Evolutionary conservation across 352 stramenopile species (phyloP), one percentile per base, ranked within the genome.

Genomic region (Phytophthora crassamura): DNA sequence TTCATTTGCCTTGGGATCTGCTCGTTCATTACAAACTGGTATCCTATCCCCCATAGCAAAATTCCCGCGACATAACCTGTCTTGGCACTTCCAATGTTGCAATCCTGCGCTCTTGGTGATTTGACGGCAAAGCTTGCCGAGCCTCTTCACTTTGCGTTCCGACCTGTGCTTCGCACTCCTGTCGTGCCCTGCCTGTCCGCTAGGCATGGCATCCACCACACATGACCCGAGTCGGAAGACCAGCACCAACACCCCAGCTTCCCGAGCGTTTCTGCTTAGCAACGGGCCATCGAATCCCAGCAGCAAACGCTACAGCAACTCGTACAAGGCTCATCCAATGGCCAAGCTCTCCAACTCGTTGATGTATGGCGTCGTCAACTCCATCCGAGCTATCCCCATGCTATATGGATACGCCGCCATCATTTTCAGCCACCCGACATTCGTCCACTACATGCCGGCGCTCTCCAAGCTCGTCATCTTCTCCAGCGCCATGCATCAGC

Each of bases 391-490:
- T 51, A 90, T 98, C 35, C 94, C 95, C 20, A 93, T 78, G 75
- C 89, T 98, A 61, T 98, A 98, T 71, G 95, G 94, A 39, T 99
- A 98, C 72, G 90, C 94, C 7, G 86, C 92, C 11, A 97, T 99
- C 72, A 98, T 99, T 64, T 99, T 98, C 75, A 88, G 75, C 65
- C 83, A 93, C 59, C 78, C 89, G 53, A 86, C 99, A 67, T 92
- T 96, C 38, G 69, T 70, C 54, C 82, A 67, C 51, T 97, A 81
- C 72, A 89, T 80, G 86, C 91, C 55, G 84, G 97, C 75, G 75
- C 94, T 76, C 73, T 97, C 89, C 57, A 99, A 99, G 81, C 84
- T 99, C 33, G 97, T 98, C 20, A 77, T 99, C 30, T 89, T 99
- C 42, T 98, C 91, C 25, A 98, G 90, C 32, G 88, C 96, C 12